These are phyloP conservation scores for Platanus orientalis DNA, from an alignment of 164 flowering plant species.

Conservation along the genomic window DNA sequence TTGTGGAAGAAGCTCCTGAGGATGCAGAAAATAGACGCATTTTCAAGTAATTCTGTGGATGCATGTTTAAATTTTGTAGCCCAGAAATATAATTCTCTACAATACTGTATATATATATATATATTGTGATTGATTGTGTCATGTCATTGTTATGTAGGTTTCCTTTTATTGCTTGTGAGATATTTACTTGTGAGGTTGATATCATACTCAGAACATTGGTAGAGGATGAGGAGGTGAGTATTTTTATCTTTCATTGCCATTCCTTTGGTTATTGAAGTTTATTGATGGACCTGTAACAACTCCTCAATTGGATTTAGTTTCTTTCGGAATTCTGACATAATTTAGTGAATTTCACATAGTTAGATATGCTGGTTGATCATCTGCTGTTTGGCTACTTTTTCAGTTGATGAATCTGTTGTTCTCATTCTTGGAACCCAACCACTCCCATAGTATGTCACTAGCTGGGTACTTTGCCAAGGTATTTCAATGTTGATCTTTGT, in stretches of 20 bases:
- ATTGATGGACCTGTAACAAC: too few relatives aligned
- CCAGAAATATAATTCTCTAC: not conserved
- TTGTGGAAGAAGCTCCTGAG: conserved; percentile 83
- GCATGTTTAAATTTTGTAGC: not conserved
- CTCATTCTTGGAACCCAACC: conserved; percentile 78
- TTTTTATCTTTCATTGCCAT: not conserved
- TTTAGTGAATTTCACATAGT: not conserved
- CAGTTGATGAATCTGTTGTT: conserved; percentile 88
- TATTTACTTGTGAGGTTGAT: conserved; percentile 95
- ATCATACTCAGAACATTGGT: conserved; percentile 79
- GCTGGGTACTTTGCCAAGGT: conserved; percentile 98
- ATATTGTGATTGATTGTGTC: not conserved
- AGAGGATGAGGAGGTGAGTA: conserved; percentile 80
- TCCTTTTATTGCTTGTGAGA: conserved; percentile 94
- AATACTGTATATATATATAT: too few relatives aligned
- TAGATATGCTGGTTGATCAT: conserved; percentile 3
- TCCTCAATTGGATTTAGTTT: too few relatives aligned
- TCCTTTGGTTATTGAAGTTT: conserved; percentile 2
- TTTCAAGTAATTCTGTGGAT: conserved; percentile 53
- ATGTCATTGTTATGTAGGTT: conserved; percentile 44
- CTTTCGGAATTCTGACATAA: too few relatives aligned
- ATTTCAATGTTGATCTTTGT: conserved; percentile 3
- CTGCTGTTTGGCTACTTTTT: conserved; percentile 8
- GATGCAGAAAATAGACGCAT: conserved; percentile 71
- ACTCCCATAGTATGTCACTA: conserved; percentile 58